Base-by-base conservation (phyloP, 192 early-diverging fungal genomes). In the Dimargaris xerosporica region DNA sequence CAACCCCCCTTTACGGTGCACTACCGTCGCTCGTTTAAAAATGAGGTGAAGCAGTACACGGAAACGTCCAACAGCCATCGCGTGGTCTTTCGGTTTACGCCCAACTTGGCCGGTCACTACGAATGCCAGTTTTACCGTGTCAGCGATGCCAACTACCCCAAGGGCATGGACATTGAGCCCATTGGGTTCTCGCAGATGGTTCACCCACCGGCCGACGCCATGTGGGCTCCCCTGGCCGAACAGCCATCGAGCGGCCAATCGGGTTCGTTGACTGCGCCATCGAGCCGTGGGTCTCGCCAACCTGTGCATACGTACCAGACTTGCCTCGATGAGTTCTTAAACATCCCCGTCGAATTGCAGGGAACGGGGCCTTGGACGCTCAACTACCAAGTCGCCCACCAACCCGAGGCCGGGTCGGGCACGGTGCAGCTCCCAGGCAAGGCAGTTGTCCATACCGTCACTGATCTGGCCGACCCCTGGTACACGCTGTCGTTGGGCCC, bases 321-420 rank as follows among this genome's bases (percentile, higher is more conserved):
- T 7, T 75, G 74, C 56, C 47, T 58, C 44, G 74, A 65, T 55
- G 65, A 75, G 25, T 50, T 52, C 1, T 54, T 69, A 5, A 61
- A 64, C 45, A 62, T 82, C 6, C 75, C 73, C 2, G 69, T 85
- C 56, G 48, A 58, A 3, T 69, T 85, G 54, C 65, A 74, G 44
- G 83, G 81, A 28, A 67, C 74, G 42, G 75, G 64, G 1, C 78
- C 80, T 5, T 84, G 71, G 73, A 65, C 75, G 48, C 67, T 82
- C 43, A 67, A 56, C 3, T 75, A 72, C 65, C 62, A 64, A 30
- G 46, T 75, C 4, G 65, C 68, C 0, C 62, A 75, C 52, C 68
- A 66, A 47, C 46, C 11, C 46, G 46, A 16, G 7, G 34, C 34
- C 2, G 34, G 34, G 34, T 39, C 34, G 34, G 34, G 34, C 46